Percentiles rank a stretch among this genome's conserved stretches.
These are phyloP conservation scores for Annulohypoxylon moriforme DNA, from an alignment of 495 filamentous ascomycete genomes.

Conservation along the genomic window DNA sequence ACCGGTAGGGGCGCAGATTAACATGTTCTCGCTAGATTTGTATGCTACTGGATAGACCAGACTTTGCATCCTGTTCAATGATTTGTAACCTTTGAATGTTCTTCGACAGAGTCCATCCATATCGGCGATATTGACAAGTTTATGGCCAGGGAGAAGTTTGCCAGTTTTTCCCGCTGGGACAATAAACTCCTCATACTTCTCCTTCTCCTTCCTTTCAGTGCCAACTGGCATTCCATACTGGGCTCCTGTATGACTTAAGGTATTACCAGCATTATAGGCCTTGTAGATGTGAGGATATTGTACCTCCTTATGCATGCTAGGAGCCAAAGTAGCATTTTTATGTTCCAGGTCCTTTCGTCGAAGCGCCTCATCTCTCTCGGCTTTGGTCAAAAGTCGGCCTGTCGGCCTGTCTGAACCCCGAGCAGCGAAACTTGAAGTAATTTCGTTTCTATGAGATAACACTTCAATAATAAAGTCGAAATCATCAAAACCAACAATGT, in stretches of 20 bases:
- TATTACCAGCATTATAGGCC: conserved; percentile 82
- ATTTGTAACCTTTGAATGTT: conserved; percentile 95
- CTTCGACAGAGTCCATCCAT: conserved; percentile 89
- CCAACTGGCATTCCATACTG: conserved; percentile 81
- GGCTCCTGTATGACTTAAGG: conserved; percentile 76
- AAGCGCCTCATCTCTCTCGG: conserved; percentile 81
- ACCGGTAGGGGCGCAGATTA: conserved; percentile 98
- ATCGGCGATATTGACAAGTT: conserved; percentile 78
- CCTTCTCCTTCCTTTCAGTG: conserved; percentile 63
- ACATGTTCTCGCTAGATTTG: conserved; percentile 96
- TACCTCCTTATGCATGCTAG: conserved; percentile 68
- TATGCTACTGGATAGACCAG: conserved; percentile 96
- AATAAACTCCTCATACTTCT: conserved; percentile 86
- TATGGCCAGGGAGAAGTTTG: conserved; percentile 72
- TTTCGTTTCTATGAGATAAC: conserved; percentile 75
- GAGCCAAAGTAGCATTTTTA: conserved; percentile 76
- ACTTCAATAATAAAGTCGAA: conserved; percentile 89
- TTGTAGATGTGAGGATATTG: conserved; percentile 96
- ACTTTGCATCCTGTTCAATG: conserved; percentile 97
- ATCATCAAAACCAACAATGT: conserved; percentile 92
- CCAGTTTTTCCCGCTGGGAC: conserved; percentile 89
- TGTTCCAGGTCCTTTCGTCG: conserved; percentile 81
- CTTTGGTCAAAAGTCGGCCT: conserved; percentile 73
- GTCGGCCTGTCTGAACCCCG: conserved; percentile 60
- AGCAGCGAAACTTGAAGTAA: conserved; percentile 56